Evolutionary conservation across 139 green algal species (phyloP), one percentile per base, ranked within the genome.

Genomic region (Chlamydomonas incerta): DNA sequence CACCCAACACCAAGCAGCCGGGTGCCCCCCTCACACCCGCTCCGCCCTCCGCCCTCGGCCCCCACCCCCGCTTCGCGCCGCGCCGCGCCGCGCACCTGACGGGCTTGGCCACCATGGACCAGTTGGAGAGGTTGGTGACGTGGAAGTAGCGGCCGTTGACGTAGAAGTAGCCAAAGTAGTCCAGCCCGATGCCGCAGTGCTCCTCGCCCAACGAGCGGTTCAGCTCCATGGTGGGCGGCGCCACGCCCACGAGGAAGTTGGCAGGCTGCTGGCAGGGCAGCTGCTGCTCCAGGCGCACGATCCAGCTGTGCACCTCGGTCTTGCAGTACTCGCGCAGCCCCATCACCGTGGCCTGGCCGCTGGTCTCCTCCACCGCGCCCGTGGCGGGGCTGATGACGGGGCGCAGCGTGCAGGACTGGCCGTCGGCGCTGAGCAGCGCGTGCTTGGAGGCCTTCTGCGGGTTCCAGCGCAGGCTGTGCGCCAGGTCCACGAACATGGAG

Each of bases 161-260:
- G 85, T 95, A 95, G 85, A 95, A 92, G 85, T 95, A 95, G 70
- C 92, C 92, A 58, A 89, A 93, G 75, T 91, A 93, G 83, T 95
- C 92, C 4, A 95, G 85, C 21, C 90, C 92, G 60, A 95, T 93
- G 87, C 92, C 92, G 72, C 92, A 95, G 68, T 85, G 77, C 62
- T 93, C 89, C 81, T 94, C 87, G 35, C 91, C 91, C 47, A 94
- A 87, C 55, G 81, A 90, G 71, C 82, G 77, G 76, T 89, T 85
- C 26, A 93, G 88, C 79, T 95, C 88, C 90, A 95, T 95, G 41
- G 47, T 72, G 9, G 92, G 86, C 8, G 92, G 92, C 11, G 92
- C 92, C 55, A 95, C 89, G 17, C 92, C 92, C 15, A 95, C 92
- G 69, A 95, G 74, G 75, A 95, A 95, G 87, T 95, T 95, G 63